These are phyloP conservation scores for Scutellaria barbata DNA, from an alignment of 257 asterid genomes.

Conservation along the genomic window DNA sequence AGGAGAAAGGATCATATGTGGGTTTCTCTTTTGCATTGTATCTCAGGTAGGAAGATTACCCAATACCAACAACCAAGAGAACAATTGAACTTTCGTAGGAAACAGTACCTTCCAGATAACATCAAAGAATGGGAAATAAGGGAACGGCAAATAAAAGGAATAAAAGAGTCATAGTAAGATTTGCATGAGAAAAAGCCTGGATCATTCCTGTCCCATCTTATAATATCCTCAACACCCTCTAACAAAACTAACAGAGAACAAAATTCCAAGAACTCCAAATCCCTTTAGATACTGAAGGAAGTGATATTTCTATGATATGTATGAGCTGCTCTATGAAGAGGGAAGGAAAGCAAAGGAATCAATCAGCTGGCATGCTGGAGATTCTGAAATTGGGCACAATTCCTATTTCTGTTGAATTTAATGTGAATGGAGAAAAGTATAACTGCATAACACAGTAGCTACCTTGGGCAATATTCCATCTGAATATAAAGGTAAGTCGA, in stretches of 20 bases:
- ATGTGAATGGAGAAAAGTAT: background rate
- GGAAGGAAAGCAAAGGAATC: background rate
- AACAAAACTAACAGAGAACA: background rate
- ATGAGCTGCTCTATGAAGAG: background rate
- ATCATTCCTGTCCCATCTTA: background rate
- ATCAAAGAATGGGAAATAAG: background rate
- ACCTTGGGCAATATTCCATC: conserved; percentile 99
- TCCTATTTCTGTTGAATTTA: conserved; percentile 21
- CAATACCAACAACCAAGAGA: background rate
- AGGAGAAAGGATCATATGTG: background rate
- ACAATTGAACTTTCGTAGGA: background rate
- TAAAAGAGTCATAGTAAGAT: too few species aligned
- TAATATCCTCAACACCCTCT: background rate
- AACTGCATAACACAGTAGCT: conserved; percentile 24
- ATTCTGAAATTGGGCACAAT: conserved; percentile 18
- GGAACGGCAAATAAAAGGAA: too few species aligned
- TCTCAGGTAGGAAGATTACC: background rate
- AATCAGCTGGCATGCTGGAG: conserved; percentile 5
- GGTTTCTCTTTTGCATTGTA: too few species aligned
- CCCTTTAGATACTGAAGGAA: background rate
- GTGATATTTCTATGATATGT: background rate
- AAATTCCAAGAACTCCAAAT: background rate
- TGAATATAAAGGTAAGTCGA: conserved; percentile 92
- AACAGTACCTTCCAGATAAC: background rate
- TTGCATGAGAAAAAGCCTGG: too few species aligned